A percentile compares a stretch with the other conserved stretches of the same genome.
Evolutionary conservation across 2,329 filamentous ascomycete genomes (phyloP).

Genomic region (Scytalidium lignicola): DNA sequence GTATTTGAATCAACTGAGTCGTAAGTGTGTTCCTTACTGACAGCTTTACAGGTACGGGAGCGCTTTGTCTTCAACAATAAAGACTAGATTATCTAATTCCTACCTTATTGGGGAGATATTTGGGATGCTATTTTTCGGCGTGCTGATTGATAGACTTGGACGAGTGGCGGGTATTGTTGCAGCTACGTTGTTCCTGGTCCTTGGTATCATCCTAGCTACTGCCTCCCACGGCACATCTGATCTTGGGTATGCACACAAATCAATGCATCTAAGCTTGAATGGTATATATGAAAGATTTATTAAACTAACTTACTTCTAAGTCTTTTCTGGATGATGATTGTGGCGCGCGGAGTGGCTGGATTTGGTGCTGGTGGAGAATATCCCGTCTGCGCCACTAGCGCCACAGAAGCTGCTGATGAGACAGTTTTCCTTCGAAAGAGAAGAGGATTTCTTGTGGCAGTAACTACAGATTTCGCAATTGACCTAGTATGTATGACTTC

Average conservation of each 20-base stretch:
- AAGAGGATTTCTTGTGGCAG: constrained; percentile 52
- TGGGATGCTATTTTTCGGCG: constrained; percentile 48
- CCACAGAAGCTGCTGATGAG: constrained; percentile 50
- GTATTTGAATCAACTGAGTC: neutral
- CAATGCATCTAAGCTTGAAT: too few relatives aligned
- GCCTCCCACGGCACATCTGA: constrained; percentile 35
- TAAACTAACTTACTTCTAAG: constrained; percentile 20
- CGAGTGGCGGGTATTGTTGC: constrained; percentile 42
- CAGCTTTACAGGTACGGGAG: constrained; percentile 29
- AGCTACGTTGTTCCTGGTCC: constrained; percentile 40
- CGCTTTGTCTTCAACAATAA: constrained; percentile 34
- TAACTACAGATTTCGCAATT: constrained; percentile 45
- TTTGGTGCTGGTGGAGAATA: constrained; percentile 44
- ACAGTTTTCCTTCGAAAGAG: constrained; percentile 36
- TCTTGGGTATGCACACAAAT: neutral
- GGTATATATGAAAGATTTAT: too few relatives aligned
- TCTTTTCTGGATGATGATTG: constrained; percentile 40
- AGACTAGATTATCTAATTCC: constrained; percentile 46
- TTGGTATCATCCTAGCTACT: constrained; percentile 38
- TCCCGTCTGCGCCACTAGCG: constrained; percentile 43
- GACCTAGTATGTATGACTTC: constrained; percentile 28
- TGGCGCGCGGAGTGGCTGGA: constrained; percentile 39
- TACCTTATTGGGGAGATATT: constrained; percentile 49
- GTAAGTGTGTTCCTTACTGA: neutral
- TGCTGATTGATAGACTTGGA: constrained; percentile 43